Base-by-base conservation (phyloP, 2,329 filamentous ascomycete genomes). In the Decorospora gaudefroyi region DNA sequence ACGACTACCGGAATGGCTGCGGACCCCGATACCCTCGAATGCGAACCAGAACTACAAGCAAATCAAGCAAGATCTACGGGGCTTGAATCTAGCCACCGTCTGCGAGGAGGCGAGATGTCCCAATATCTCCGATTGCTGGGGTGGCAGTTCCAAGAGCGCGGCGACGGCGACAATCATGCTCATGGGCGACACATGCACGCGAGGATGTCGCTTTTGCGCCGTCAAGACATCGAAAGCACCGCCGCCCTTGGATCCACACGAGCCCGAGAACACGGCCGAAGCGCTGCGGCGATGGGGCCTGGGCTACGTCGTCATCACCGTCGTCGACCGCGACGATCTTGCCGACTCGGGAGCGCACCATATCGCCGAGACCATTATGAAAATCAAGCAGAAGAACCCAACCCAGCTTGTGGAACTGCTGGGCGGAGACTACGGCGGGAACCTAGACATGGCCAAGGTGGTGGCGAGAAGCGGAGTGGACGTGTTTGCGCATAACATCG, bases 81-180 rank as follows among this genome's bases (percentile, higher is more conserved):
- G 93, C 0, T 75, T 99, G 48, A 87, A 88, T 45, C 77, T 99
- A 43, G 91, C 96, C 72, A 99, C 93, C 4, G 93, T 99, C 11
- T 99, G 93, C 72, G 93, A 99, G 74, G 93, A 99, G 75, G 93
- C 93, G 1, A 84, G 90, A 55, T 99, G 93, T 72, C 93, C 93
- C 49, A 99, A 99, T 72, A 96, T 99, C 49, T 90, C 87, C 53
- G 92, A 97, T 70, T 99, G 93, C 77, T 99, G 93, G 93, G 93
- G 93, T 50, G 93, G 93, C 22, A 84, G 79, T 66, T 83, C 87
- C 70, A 96, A 96, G 76, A 86, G 84, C 55, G 86, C 90, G 17
- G 93, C 93, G 4, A 99, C 93, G 21, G 93, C 93, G 2, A 99
- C 93, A 8, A 97, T 99, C 72, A 99, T 99, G 93, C 77, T 99